Evolutionary conservation across 2,329 filamentous ascomycete species (phyloP), one percentile per base, ranked within the genome.

Genomic region (Epichloe festucae): DNA sequence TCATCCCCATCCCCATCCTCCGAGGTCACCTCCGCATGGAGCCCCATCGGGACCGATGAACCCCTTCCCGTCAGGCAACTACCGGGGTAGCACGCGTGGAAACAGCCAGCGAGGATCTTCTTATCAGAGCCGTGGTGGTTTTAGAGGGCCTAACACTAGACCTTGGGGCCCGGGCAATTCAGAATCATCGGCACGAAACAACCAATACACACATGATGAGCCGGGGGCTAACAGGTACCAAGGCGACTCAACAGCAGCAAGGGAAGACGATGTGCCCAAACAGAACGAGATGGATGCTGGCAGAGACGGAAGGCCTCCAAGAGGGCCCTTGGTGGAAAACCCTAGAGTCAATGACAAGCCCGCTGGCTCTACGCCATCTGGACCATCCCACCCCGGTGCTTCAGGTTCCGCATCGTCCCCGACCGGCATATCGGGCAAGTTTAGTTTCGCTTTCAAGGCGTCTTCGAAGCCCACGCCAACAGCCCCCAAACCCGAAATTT

Each of bases 401-500:
- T 14, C 74, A 2, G 75, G 78, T 5, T 73, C 78, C n/a, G 73
- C 77, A n/a, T 64, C 69, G 10, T 64, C 69, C 12, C 70, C 75
- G 36, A 68, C 70, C 4, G 65, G 66, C 15, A 66, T 69, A 2
- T 70, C 72, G 50, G 81, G 81, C 44, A 93, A 91, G 68, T 94
- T 96, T 62, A 94, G 89, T 65, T 97, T 97, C 65, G 89, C 89
- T 1, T 89, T 97, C 67, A 96, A 96, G 65, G 78, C 83, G 10
- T 78, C 85, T 42, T 76, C 74, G 11, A 84, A 84, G 58, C 70
- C 75, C 7, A 67, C 74, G 2, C 70, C 78, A 14, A 69, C 80
- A 8, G 72, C 73, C 12, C 79, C 80, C 3, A 82, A 84, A 56
- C 78, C 76, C 2, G 81, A 84, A 57, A 84, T 84, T 50, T 82